A percentile compares a stretch with the other conserved stretches of the same genome.
Evolutionary conservation across 2,329 filamentous ascomycete genomes (phyloP).

Genomic region (Fusarium temperatum): DNA sequence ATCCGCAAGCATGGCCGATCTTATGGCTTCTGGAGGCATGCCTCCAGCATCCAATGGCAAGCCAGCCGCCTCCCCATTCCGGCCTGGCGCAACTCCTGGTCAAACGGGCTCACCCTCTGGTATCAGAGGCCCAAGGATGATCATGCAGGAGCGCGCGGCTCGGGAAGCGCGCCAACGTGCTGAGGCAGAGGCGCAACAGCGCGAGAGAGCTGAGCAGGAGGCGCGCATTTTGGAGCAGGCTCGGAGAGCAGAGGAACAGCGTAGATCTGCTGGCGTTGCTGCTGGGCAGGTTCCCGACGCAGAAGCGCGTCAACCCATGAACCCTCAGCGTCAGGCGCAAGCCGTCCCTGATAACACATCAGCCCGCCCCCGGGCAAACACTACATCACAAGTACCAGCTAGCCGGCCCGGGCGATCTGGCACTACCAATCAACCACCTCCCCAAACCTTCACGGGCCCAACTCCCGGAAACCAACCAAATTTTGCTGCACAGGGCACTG

Average conservation of each 20-base stretch:
- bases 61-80: conserved; percentile 54
- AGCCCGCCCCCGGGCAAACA: conserved; percentile 41
- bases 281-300: conserved; percentile 46
- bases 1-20: conserved; percentile 90
- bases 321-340: conserved; percentile 47
- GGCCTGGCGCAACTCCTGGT: conserved; percentile 58
- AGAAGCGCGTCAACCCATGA: conserved; percentile 45
- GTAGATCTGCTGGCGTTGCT: conserved; percentile 65
- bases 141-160: conserved; percentile 87
- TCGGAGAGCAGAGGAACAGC: conserved; percentile 62
- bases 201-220: conserved; percentile 67
- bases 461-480: conserved; percentile 26
- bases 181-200: conserved; percentile 70
- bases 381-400: conserved; percentile 39
- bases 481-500: conserved; percentile 27
- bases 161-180: conserved; percentile 77
- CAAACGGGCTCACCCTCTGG: conserved; percentile 68
- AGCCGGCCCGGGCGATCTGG: conserved; percentile 34
- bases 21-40: conserved; percentile 67
- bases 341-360: conserved; percentile 39
- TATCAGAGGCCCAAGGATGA: conserved; percentile 85
- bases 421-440: conserved; percentile 23
- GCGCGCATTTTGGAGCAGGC: conserved; percentile 63
- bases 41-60: conserved; percentile 65
- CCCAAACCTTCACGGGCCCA: conserved; percentile 36